Evolutionary conservation across 228 moss, liverwort and hornwort genomes (phyloP), one percentile per base, ranked within the genome.

Genomic region (Sphagnum fallax): DNA sequence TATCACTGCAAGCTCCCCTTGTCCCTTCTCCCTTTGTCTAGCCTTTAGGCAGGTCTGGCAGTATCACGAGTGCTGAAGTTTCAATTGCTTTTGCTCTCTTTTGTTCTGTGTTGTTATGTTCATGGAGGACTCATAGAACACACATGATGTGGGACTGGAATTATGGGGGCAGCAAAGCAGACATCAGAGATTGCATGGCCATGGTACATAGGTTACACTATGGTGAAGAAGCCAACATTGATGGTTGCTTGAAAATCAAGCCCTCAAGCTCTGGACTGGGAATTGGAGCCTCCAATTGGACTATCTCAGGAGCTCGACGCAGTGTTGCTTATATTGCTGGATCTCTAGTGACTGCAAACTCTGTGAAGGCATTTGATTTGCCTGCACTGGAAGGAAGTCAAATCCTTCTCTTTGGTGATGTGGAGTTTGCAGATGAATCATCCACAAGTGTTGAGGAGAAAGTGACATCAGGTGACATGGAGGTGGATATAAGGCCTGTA

Each of bases 241-340:
- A 94, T 78, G 94, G 92, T 64, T 75, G 60, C 78, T 59, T 94
- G 70, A 80, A 71, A 78, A 73, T 94, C 52, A 83, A 77, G 69
- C 98, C 98, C 67, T 90, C 66, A 13, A 92, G 94, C 87, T 91
- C 98, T 65, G 98, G 98, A 48, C 78, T 82, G 68, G 90, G 88
- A 51, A 86, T 98, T 67, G 94, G 98, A 48, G 74, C 98, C 5
- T 87, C 89, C 13, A 98, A 94, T 70, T 98, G 98, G 98, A 63
- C 76, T 64, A 77, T 98, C 14, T 73, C 69, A 67, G 98, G 90
- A 52, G 71, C 80, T 66, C 67, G 78, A 69, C 80, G 83, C 70
- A 87, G 76, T 66, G 62, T 94, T 68, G 85, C 90, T 6, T 98
- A 98, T 63, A 57, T 92, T 50, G 84, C 85, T 80, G 73, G 79